A percentile compares a stretch with the other conserved stretches of the same genome.
phyloP scores from a whole-genome alignment of 169 alveolate genomes.

The Neospora caninum region DNA sequence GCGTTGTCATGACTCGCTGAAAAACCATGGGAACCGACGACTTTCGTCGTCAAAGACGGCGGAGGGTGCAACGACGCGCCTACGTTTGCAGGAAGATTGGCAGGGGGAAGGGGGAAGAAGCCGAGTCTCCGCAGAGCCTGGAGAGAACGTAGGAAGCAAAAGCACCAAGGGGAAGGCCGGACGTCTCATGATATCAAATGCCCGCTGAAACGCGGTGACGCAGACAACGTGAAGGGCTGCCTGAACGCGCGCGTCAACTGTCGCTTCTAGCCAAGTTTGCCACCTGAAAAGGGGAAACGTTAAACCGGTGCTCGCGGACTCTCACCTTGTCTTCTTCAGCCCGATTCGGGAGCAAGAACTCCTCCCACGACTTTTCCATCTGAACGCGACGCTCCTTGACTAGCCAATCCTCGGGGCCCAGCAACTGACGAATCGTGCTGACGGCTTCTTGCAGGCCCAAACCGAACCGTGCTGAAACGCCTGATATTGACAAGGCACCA shows the following conservation, averaged over 20 bases:
- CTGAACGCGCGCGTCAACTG: too few species aligned
- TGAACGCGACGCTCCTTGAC: conserved; percentile 36
- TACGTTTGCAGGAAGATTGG: conserved; percentile 8
- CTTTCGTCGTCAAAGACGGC: neutral
- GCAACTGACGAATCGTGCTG: conserved; percentile 19
- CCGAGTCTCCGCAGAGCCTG: conserved; percentile 9
- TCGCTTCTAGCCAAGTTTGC: too few species aligned
- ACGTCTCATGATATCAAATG: too few species aligned
- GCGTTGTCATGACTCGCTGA: neutral
- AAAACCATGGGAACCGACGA: neutral
- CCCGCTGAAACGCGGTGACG: too few species aligned
- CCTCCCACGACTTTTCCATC: conserved; percentile 7
- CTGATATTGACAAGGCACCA: conserved; percentile 62
- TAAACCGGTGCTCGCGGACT: too few species aligned
- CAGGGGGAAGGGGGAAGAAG: conserved; percentile 10
- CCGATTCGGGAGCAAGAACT: conserved; percentile 15
- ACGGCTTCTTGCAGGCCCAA: conserved; percentile 71
- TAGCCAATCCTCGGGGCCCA: conserved; percentile 49
- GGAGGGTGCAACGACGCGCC: conserved; percentile 5
- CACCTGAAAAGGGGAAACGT: too few species aligned
- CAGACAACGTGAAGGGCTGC: too few species aligned
- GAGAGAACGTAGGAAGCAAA: neutral
- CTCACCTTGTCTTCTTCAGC: conserved; percentile 13
- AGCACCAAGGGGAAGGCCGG: neutral
- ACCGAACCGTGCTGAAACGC: conserved; percentile 83